Base-by-base conservation (phyloP, 345 rosid species). In the Populus davidiana region DNA sequence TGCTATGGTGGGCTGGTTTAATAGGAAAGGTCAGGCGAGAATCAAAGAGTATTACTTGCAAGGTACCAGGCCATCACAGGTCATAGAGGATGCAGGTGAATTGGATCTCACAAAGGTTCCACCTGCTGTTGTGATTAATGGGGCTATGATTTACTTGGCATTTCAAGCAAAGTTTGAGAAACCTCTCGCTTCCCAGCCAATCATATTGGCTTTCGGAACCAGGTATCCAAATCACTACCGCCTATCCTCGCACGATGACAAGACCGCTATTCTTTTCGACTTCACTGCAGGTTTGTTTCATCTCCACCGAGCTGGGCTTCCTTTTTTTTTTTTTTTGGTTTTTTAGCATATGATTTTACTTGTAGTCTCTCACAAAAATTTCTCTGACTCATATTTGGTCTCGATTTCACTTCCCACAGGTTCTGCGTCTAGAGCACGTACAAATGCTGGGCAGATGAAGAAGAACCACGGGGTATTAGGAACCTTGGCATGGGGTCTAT, bases 1-100 rank as follows among this genome's bases (percentile, higher is more conserved):
- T 72, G 96, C 97, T 9, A 91, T 93, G 92, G 87, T 91, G 13
- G 98, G 99, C 11, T 95, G 97, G 98, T 82, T 95, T 25, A 90
- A 83, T 77, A 90, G 80, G 72, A 87, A 91, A 81, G 99, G 98
- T 69, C 91, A 84, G 13, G 86, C 96, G 1, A 92, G 82, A 76
- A 87, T 95, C 81, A 87, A 91, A 71, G 97, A 93, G 36, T 95
- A 86, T 81, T 93, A 86, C 77, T 86, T 95, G 73, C 93, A 90
- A 77, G 99, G 97, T 16, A 78, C 86, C 1, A 75, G 82, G 50
- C 62, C 80, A 59, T 88, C 91, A 2, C 89, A 91, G 79, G 99
- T 92, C 21, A 84, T 88, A 70, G 86, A 89, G 0, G 91, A 88
- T 67, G 88, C 89, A 64, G 99, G 99, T 43, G 97, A 95, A 74